Evolutionary conservation across 164 flowering plant genomes (phyloP).

Genomic region (Cinnamomum chago): DNA sequence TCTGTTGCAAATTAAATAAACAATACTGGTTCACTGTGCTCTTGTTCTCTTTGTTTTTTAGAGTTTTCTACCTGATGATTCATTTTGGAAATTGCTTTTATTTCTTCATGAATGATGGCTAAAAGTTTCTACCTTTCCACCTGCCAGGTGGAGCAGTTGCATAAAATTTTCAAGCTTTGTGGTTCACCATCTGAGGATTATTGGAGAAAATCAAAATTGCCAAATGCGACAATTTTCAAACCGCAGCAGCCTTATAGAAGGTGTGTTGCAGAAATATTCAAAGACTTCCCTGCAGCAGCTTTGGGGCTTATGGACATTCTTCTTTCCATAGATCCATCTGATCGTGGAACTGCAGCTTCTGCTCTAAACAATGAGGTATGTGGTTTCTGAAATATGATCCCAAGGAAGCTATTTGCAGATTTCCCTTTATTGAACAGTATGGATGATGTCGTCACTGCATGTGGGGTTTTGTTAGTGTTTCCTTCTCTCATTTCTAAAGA

Average conservation of each 20-base stretch:
- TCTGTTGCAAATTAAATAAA: neutral
- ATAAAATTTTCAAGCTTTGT: constrained; percentile 95
- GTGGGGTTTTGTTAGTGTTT: neutral
- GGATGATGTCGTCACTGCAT: neutral
- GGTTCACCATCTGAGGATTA: constrained; percentile 98
- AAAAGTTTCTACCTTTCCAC: neutral
- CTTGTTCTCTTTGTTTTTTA: neutral
- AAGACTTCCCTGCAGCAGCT: constrained; percentile 84
- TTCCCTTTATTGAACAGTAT: neutral
- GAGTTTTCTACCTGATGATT: neutral
- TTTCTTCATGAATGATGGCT: neutral
- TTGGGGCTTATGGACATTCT: constrained; percentile 68
- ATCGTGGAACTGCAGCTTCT: constrained; percentile 83
- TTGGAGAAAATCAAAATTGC: constrained; percentile 91
- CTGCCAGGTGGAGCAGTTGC: constrained; percentile 87
- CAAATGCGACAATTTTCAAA: constrained; percentile 95
- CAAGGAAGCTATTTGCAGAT: neutral
- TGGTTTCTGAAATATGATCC: neutral
- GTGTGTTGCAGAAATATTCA: constrained; percentile 78
- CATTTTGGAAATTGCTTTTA: neutral
- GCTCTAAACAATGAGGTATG: constrained; percentile 84
- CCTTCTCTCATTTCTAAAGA: neutral
- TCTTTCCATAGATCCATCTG: constrained; percentile 86
- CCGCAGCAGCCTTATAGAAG: constrained; percentile 91
- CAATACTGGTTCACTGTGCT: neutral